Conservation (phyloP, 2,329 filamentous ascomycete genomes). For the Fusarium udum region DNA sequence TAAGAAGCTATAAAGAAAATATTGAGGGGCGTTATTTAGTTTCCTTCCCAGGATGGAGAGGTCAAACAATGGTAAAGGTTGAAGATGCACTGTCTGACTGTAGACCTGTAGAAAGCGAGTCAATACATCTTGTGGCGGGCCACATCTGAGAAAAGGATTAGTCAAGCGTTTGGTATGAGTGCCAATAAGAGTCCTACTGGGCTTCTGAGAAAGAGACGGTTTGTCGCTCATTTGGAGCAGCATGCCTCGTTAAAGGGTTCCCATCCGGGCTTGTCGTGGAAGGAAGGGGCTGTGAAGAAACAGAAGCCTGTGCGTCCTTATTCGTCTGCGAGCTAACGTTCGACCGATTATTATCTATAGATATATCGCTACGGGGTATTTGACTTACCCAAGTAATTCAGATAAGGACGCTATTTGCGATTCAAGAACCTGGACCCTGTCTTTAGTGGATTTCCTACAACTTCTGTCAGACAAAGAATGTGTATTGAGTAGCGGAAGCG, state of each 20-base stretch:
- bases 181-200: not conserved
- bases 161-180: accelerated
- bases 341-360: not conserved
- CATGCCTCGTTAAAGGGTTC: too few species aligned
- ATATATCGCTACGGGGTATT: accelerated
- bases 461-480: not conserved
- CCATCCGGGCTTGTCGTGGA: too few species aligned
- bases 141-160: accelerated
- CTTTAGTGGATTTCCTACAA: not conserved
- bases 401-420: not conserved
- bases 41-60: not conserved
- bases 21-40: not conserved
- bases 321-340: accelerated
- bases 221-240: not conserved
- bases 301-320: accelerated
- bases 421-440: not conserved
- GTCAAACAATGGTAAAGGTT: constrained; percentile 7
- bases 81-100: not conserved
- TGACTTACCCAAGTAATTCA: not conserved
- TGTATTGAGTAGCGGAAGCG: accelerated
- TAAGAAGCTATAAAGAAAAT: not conserved
- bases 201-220: not conserved
- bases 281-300: not conserved
- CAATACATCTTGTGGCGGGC: not conserved
- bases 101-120: not conserved